Percentiles rank a stretch among this genome's conserved stretches.
Evolutionary conservation across 345 rosid genomes (phyloP).

Genomic region (Syzygium jambos): DNA sequence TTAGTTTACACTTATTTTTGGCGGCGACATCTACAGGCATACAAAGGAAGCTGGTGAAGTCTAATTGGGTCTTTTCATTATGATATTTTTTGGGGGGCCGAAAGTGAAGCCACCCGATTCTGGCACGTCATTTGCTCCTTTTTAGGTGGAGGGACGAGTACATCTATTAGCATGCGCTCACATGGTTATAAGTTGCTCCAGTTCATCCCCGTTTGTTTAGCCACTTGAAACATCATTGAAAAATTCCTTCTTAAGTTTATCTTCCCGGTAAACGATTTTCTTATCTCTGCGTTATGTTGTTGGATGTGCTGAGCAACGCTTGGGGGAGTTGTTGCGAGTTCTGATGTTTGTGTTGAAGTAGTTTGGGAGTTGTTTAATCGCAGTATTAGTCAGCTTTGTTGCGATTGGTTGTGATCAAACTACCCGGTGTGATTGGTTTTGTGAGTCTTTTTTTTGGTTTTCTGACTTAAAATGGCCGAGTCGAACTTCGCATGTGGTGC

Average conservation of each 20-base stretch:
- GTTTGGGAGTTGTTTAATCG: background rate
- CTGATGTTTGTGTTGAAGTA: background rate
- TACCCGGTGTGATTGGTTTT: background rate
- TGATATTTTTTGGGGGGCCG: background rate
- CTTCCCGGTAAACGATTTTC: background rate
- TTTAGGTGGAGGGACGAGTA: too few relatives aligned
- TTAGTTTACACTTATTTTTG: background rate
- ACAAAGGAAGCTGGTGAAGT: background rate
- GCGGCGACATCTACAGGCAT: accelerated
- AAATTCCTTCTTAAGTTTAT: background rate
- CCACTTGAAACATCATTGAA: background rate
- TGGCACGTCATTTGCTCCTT: background rate
- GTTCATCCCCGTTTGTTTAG: background rate
- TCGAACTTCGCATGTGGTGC: background rate
- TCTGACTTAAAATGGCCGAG: background rate
- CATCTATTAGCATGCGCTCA: background rate
- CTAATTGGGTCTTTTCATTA: background rate
- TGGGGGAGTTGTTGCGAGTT: too few relatives aligned
- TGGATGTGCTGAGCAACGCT: too few relatives aligned
- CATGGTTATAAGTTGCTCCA: background rate
- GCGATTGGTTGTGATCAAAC: background rate
- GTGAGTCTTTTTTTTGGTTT: background rate
- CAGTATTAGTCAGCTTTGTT: background rate
- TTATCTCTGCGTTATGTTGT: too few relatives aligned
- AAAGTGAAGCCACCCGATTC: accelerated